A percentile compares a stretch with the other conserved stretches of the same genome.
phyloP scores from a whole-genome alignment of 2,329 filamentous ascomycete species.

The Phyllosticta citriasiana region DNA sequence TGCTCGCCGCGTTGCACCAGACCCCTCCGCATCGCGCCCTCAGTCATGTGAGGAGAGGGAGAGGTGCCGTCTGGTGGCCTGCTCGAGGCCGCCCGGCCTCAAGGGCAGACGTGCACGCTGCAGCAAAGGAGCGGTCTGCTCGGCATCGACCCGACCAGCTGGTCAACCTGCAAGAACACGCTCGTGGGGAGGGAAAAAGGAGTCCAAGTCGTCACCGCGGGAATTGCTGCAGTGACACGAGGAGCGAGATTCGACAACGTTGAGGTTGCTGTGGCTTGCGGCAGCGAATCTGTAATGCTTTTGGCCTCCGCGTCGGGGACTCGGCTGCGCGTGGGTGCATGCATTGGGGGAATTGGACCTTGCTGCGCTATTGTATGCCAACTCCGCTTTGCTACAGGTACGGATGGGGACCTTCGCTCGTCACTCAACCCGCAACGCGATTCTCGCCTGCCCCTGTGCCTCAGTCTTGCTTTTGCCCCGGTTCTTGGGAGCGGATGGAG shows the following conservation, averaged over 20 bases:
- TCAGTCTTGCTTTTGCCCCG: background rate
- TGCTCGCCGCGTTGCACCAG: background rate
- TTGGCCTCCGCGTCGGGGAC: background rate
- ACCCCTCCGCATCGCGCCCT: conserved; percentile 4
- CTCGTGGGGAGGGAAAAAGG: background rate
- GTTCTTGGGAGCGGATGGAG: background rate
- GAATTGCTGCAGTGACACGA: background rate
- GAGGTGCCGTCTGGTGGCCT: background rate
- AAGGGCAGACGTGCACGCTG: background rate
- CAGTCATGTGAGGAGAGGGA: conserved; percentile 10
- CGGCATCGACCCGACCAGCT: conserved; percentile 1
- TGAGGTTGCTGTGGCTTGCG: background rate
- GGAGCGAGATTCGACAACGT: background rate
- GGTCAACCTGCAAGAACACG: background rate
- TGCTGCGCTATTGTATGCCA: background rate
- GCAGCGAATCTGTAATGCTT: background rate
- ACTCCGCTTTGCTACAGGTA: background rate
- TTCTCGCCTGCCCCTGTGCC: background rate
- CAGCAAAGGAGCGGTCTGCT: conserved; percentile 10
- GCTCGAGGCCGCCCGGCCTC: conserved; percentile 2
- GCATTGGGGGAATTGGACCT: background rate
- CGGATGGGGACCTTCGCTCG: background rate
- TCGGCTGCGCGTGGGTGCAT: background rate
- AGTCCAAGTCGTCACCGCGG: background rate
- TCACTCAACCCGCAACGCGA: background rate